Evolutionary conservation across 352 stramenopile species (phyloP).

Genomic region (Thalassiosira hispida): DNA sequence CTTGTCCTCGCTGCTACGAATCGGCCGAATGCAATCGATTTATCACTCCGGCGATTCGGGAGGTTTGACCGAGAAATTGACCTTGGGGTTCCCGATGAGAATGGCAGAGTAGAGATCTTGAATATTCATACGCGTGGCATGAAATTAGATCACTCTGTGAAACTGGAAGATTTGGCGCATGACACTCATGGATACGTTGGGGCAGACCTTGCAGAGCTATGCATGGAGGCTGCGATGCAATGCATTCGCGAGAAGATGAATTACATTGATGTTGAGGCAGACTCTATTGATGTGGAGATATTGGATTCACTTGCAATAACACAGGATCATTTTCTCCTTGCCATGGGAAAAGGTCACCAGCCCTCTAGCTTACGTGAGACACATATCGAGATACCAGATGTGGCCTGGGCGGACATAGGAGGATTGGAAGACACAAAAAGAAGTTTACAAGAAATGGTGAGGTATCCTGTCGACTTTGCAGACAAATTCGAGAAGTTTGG

Average conservation of each 20-base stretch:
- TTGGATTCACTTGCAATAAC: conserved; percentile 82
- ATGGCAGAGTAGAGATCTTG: conserved; percentile 81
- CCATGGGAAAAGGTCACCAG: conserved; percentile 91
- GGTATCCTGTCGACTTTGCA: conserved; percentile 96
- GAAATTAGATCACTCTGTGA: conserved; percentile 73
- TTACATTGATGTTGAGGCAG: conserved; percentile 83
- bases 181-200: conserved; percentile 96
- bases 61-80: conserved; percentile 86
- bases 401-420: conserved; percentile 97
- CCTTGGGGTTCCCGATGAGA: conserved; percentile 82
- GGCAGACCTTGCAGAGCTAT: conserved; percentile 90
- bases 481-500: conserved; percentile 97
- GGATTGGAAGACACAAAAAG: conserved; percentile 97
- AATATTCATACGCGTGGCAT: conserved; percentile 86
- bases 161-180: conserved; percentile 91
- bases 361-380: conserved; percentile 93
- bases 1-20: conserved; percentile 95
- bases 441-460: conserved; percentile 96
- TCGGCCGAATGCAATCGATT: conserved; percentile 92
- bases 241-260: conserved; percentile 85
- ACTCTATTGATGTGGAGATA: conserved; percentile 71
- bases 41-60: conserved; percentile 82
- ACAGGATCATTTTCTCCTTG: conserved; percentile 90
- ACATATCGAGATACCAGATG: conserved; percentile 90
- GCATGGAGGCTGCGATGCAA: conserved; percentile 87